Evolutionary conservation across 2,329 filamentous ascomycete species (phyloP), one percentile per base, ranked within the genome.

Genomic region (Scedosporium boydii): DNA sequence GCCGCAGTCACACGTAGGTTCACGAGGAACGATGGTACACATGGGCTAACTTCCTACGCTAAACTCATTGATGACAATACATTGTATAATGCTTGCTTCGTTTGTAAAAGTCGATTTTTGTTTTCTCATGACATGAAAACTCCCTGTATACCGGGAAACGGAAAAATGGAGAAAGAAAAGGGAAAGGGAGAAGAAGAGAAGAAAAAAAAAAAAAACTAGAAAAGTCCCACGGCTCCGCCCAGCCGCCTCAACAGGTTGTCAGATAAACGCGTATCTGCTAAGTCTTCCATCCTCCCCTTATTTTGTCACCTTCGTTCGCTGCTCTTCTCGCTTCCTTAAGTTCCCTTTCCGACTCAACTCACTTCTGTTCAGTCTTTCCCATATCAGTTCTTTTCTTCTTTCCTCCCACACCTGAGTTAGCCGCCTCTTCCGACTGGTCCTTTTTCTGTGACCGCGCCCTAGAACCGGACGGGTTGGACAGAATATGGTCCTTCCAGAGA

Each of bases 41-140:
- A 29, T 29, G 29, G 7, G 7, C 29, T 18, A 18, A 3, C 7
- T 18, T n/a, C n/a, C 46, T 6, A 53, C n/a, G 46, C n/a, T 12
- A 53, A 3, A 18, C 9, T 10, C 9, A 53, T 18, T 53, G n/a
- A 18, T 18, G n/a, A 18, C 23, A 53, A 14, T 53, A 18, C 23
- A 53, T 2, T 53, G 10, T 27, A n/a, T 38, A 34, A n/a, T 38
- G 38, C 56, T 38, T 58, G 56, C 27, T 38, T 58, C 27, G n/a
- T 58, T 41, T 38, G 27, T 38, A 41, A 38, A 58, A 12, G 38
- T 38, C n/a, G 56, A 14, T 58, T 38, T 38, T 38, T 53, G 29
- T 34, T 53, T 58, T 38, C 56, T 42, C 56, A 58, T 38, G 63
- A 66, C 66, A 29, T 68, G 53, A 48, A 58, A 48, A 58, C 26